Evolutionary conservation across 148 eudicot genomes (phyloP).

Genomic region (Rheum nobile): DNA sequence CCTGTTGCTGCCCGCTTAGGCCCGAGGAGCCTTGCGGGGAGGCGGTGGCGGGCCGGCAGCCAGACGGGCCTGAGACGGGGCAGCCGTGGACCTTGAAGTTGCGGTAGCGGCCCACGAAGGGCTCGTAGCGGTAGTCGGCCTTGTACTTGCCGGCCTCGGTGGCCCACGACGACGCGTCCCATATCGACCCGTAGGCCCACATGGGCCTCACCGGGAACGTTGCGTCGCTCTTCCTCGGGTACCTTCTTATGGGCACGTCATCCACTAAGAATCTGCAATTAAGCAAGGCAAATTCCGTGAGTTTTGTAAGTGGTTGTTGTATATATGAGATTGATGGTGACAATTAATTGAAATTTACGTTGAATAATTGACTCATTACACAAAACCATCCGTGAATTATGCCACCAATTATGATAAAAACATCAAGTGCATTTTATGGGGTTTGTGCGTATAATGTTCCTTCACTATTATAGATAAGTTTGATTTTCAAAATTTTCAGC

Average conservation of each 20-base stretch:
- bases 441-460: too few species aligned
- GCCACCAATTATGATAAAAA: background rate
- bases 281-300: background rate
- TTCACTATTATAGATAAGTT: too few species aligned
- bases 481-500: too few species aligned
- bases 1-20: constrained; percentile 39
- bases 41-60: constrained; percentile 61
- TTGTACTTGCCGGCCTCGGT: constrained; percentile 89
- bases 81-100: constrained; percentile 76
- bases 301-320: background rate
- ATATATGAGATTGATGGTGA: background rate
- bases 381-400: background rate
- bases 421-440: too few species aligned
- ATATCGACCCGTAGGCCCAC: constrained; percentile 95
- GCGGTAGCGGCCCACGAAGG: constrained; percentile 58
- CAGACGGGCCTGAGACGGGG: constrained; percentile 41
- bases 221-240: constrained; percentile 57
- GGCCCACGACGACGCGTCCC: constrained; percentile 99
- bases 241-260: constrained; percentile 88
- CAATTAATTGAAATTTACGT: background rate
- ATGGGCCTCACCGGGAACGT: constrained; percentile 87
- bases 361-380: background rate
- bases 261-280: constrained; percentile 70
- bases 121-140: constrained; percentile 78
- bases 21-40: constrained; percentile 58